A percentile compares a stretch with the other conserved stretches of the same genome.
phyloP scores from a whole-genome alignment of 768 basidiomycete genomes.

The Auricularia cornea region DNA sequence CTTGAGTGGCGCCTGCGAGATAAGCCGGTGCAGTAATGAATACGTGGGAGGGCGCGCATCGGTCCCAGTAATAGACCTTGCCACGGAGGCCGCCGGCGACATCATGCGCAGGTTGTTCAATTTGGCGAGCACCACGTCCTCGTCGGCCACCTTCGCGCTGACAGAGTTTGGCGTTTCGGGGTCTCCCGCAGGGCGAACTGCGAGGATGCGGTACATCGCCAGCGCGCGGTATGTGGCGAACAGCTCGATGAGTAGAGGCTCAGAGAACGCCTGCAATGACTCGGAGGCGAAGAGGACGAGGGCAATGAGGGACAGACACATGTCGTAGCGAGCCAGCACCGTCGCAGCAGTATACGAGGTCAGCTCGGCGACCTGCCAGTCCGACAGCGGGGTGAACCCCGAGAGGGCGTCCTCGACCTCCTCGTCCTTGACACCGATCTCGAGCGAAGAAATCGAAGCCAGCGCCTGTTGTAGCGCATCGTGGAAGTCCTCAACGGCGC shows the following conservation, averaged over 20 bases:
- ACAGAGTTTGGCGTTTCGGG: slow-evolving; percentile 17
- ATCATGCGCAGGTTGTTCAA: slow-evolving; percentile 35
- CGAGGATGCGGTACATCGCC: slow-evolving; percentile 57
- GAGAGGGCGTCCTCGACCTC: slow-evolving; percentile 33
- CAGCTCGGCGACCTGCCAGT: slow-evolving; percentile 55
- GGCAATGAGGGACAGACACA: slow-evolving; percentile 55
- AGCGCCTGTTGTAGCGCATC: slow-evolving; percentile 47
- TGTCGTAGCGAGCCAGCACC: slow-evolving; percentile 66
- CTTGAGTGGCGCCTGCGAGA: slow-evolving; percentile 35
- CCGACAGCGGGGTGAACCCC: slow-evolving; percentile 27
- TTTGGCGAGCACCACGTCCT: slow-evolving; percentile 50
- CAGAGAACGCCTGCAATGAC: slow-evolving; percentile 48
- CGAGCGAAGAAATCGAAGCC: slow-evolving; percentile 63
- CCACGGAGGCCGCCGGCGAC: background rate
- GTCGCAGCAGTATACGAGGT: slow-evolving; percentile 55
- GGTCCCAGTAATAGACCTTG: slow-evolving; percentile 47
- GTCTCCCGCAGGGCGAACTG: slow-evolving; percentile 48
- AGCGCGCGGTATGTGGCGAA: slow-evolving; percentile 76
- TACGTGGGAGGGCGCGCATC: slow-evolving; percentile 40
- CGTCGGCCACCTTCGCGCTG: slow-evolving; percentile 14
- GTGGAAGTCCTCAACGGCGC: slow-evolving; percentile 42
- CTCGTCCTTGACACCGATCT: slow-evolving; percentile 63
- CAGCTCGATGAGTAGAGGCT: slow-evolving; percentile 58
- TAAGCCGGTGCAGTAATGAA: slow-evolving; percentile 56
- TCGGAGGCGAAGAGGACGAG: slow-evolving; percentile 66